Evolutionary conservation across 106 monocot genomes (phyloP).

Genomic region (Agapanthus africanus): DNA sequence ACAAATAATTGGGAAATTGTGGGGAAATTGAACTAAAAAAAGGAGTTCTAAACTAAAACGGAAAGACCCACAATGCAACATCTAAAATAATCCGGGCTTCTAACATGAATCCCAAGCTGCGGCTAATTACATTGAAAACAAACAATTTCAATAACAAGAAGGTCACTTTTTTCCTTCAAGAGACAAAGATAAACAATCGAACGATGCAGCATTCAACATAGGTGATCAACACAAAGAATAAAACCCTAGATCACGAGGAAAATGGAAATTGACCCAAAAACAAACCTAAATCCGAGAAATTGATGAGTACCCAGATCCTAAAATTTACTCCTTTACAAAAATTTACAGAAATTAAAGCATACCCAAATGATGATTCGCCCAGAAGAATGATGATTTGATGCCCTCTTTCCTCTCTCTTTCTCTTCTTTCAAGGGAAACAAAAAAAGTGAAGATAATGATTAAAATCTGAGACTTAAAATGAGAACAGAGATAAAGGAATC

Average conservation of each 20-base stretch:
- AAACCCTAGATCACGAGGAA: neutral
- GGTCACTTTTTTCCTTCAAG: neutral
- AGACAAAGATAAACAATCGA: neutral
- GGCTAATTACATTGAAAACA: neutral
- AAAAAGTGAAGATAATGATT: no score
- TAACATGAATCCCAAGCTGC: no score
- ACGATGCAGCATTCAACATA: neutral
- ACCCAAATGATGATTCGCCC: slow-evolving; percentile 1
- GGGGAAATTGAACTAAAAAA: no score
- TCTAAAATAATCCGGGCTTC: no score
- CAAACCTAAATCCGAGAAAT: neutral
- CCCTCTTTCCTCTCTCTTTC: neutral
- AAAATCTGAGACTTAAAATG: neutral
- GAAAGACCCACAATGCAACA: no score
- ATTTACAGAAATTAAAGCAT: neutral
- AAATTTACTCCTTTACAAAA: neutral
- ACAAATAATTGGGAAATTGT: no score
- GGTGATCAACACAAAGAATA: neutral
- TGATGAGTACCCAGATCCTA: neutral
- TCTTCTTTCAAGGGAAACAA: neutral
- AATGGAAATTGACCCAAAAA: neutral
- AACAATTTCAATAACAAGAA: neutral
- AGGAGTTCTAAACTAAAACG: no score
- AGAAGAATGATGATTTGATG: neutral
- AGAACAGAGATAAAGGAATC: neutral